Conservation (phyloP, 2,329 filamentous ascomycete species). For the Colletotrichum limetticola region DNA sequence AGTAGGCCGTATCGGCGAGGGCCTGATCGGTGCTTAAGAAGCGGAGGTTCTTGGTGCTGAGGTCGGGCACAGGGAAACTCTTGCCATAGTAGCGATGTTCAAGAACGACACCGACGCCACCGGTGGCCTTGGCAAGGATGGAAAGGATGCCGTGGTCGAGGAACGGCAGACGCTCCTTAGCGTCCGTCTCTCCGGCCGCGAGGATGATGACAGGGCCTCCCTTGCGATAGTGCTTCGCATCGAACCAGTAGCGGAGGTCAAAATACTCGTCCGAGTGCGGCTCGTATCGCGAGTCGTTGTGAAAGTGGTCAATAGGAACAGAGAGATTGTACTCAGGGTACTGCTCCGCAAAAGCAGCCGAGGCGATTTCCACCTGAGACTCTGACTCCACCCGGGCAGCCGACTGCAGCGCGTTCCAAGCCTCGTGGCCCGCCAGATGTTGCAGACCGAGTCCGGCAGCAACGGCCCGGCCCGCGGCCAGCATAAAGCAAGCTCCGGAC, state of each 20-base stretch:
- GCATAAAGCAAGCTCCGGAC: constrained; percentile 20
- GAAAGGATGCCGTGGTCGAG: constrained; percentile 82
- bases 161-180: constrained; percentile 71
- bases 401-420: constrained; percentile 24
- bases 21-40: constrained; percentile 89
- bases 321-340: constrained; percentile 54
- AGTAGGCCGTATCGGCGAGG: constrained; percentile 83
- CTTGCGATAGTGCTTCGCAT: constrained; percentile 77
- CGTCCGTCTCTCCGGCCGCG: constrained; percentile 76
- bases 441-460: constrained; percentile 10
- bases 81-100: constrained; percentile 90
- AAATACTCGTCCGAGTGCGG: constrained; percentile 78
- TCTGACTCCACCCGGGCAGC: neutral
- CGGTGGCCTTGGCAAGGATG: constrained; percentile 75
- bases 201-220: constrained; percentile 87
- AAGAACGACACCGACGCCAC: constrained; percentile 81
- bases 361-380: neutral
- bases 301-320: constrained; percentile 82
- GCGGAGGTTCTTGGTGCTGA: constrained; percentile 76
- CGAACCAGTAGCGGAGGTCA: constrained; percentile 84
- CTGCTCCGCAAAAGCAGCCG: neutral
- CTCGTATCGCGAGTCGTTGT: constrained; percentile 80
- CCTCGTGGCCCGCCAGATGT: constrained; percentile 5
- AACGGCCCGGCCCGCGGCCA: constrained; percentile 17
- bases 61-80: constrained; percentile 75